Base-by-base conservation (phyloP, 2,329 filamentous ascomycete species). In the Fusarium sp. region DNA sequence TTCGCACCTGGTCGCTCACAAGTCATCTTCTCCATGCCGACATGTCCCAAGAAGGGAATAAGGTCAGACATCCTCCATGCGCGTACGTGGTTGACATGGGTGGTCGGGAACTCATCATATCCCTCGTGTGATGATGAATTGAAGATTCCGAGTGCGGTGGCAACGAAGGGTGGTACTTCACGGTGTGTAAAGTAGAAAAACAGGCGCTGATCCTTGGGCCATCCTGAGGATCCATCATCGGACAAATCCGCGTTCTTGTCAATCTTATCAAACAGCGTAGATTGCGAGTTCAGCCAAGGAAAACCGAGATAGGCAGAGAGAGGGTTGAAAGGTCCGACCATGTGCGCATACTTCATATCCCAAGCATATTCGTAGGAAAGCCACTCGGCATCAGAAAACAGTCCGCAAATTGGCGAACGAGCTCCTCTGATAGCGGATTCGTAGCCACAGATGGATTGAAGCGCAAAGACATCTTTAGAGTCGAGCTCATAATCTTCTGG, bases 21-120 rank as follows among this genome's bases (percentile, higher is more conserved):
- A 0, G 57, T 71, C 71, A 73, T 73, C 45, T 73, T 73, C 38
- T 73, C 71, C 71, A 73, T 72, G 1, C 71, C 71, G 5, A 73
- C 71, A 17, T 73, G 71, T 0, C 71, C 71, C 7, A 73, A 8
- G 46, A 73, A 73, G 0, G 71, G 71, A 26, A 73, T 73, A 0
- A 73, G 45, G 22, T 73, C 71, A 33, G 71, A 71, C 71, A 73
- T 73, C 50, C 64, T 71, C 71, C 71, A 73, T 10, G 71, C 71
- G 22, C 71, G 34, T 2, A 64, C 69, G 3, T 73, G 64, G 11
- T 73, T 73, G 46, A 73, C 69, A 9, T 71, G 71, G 0, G 67
- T 61, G 0, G 69, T 72, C 1, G 71, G 71, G 13, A 73, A 72
- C 3, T 73, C 69, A 1, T 73, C 71, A 14, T 58, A 53, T 6